Evolutionary conservation across 768 basidiomycete species (phyloP), one percentile per base, ranked within the genome.

Genomic region (Mycena polygramma): DNA sequence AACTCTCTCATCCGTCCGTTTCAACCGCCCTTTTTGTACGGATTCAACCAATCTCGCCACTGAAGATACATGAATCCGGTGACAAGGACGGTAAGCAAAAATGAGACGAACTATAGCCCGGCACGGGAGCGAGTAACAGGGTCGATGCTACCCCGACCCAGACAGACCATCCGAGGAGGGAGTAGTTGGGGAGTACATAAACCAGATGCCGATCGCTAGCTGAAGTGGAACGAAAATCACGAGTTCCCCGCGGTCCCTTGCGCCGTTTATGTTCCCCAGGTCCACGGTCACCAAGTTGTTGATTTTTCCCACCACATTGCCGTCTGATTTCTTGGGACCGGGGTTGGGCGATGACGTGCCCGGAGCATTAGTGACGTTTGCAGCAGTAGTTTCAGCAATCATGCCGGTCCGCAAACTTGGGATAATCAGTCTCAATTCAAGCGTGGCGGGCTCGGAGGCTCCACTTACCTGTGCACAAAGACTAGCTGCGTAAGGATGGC

Each of bases 271-370:
- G 53, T 37, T 20, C 36, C 74, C 51, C 8, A 71, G 22, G 78
- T 94, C 93, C 1, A 90, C 89, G 8, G 92, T 89, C 37, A 93
- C 87, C 9, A 94, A 79, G 64, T 93, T 94, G 78, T 92, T 94
- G 76, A 94, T 90, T 75, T 88, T 92, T 13, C 94, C 93, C 36
- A 90, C 86, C n/a, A 93, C 77, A 75, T 90, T 89, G 7, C 80
- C 63, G 14, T 57, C 68, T 24, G 60, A 45, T 26, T 75, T 75
- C 48, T 49, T 49, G 11, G 20, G 20, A n/a, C 60, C 55, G 39
- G 54, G 45, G 22, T 63, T 61, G 7, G 46, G 6, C 53, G 59
- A 37, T 46, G 24, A 43, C 22, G 61, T 66, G 37, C 55, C 57
- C 1, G 61, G 36, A 5, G 68, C 19, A 11, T n/a, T 13, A 22